Base-by-base conservation (phyloP, 2,329 filamentous ascomycete species). In the Fusarium sp. region DNA sequence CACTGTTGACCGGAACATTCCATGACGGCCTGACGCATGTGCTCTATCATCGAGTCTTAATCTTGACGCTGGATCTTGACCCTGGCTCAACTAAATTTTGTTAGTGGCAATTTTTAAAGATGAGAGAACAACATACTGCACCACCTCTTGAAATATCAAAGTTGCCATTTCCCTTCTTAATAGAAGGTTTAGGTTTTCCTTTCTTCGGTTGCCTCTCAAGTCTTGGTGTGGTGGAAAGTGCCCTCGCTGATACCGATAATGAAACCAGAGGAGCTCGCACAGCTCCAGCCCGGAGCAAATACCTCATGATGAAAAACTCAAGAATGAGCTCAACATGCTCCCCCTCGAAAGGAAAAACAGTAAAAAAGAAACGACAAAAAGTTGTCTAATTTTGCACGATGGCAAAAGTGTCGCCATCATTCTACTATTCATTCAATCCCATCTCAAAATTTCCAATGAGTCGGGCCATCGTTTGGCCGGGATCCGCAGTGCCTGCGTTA, bases 51-150 rank as follows among this genome's bases (percentile, higher is more conserved):
- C 74, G 10, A 78, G 67, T 8, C 77, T 73, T 18, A 81, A 47
- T 27, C 79, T 77, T 22, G 77, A 73, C 25, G 74, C 75, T n/a
- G 78, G 78, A 52, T 81, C 79, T 67, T 80, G 78, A 9, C 77
- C 78, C 24, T 78, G 73, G 55, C 76, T 76, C 38, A 78, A 72
- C 79, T 81, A 46, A 5, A 11, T 18, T 6, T 12, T 25, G 25
- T 68, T 53, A 70, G 54, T 27, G 11, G 22, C 14, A 6, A 20
- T 3, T 27, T 9, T 8, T 5, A 3, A 15, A 18, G 4, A n/a
- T 27, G 6, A 16, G 12, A 10, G 2, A 15, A n/a, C 1, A 52
- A 58, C 78, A 72, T 72, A 80, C 79, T 3, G 71, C 76, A 32
- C 63, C 71, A 16, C 60, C 71, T 43, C 76, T 66, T 20, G 74